phyloP scores from a whole-genome alignment of 2,329 filamentous ascomycete genomes.

The Epichloe gansuensis region DNA sequence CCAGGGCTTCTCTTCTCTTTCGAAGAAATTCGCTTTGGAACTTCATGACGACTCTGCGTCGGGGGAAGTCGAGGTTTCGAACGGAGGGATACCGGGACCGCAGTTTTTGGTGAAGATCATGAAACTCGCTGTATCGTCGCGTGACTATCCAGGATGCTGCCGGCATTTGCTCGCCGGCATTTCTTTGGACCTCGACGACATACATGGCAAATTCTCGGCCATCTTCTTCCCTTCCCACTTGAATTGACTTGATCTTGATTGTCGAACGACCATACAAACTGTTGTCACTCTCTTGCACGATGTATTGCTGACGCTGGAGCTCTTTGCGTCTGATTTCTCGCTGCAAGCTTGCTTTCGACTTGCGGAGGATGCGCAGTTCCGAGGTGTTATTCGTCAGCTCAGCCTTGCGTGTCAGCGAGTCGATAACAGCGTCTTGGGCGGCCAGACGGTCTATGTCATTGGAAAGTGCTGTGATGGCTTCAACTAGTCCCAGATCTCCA shows the following conservation, averaged over 20 bases:
- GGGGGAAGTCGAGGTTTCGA: constrained; percentile 79
- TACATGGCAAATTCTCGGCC: constrained; percentile 91
- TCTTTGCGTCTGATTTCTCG: constrained; percentile 89
- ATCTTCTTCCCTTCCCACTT: constrained; percentile 83
- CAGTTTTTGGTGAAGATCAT: constrained; percentile 83
- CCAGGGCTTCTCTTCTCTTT: constrained; percentile 71
- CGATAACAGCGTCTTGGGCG: constrained; percentile 80
- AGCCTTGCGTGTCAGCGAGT: constrained; percentile 84
- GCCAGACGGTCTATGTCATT: constrained; percentile 80
- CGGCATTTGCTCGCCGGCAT: constrained; percentile 89
- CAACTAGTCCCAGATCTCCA: constrained; percentile 81
- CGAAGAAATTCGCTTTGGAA: constrained; percentile 91
- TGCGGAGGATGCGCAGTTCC: constrained; percentile 79
- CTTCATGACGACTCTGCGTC: constrained; percentile 88
- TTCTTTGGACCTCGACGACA: constrained; percentile 78
- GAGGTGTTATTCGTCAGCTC: constrained; percentile 95
- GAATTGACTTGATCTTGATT: constrained; percentile 81
- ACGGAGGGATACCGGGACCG: constrained; percentile 78
- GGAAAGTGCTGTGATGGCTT: constrained; percentile 80
- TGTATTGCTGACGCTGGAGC: constrained; percentile 90
- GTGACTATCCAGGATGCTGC: constrained; percentile 90
- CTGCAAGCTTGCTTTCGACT: constrained; percentile 86
- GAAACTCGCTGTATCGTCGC: constrained; percentile 93
- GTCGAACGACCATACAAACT: constrained; percentile 86
- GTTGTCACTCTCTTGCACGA: constrained; percentile 95